Evolutionary conservation across 371 early-diverging fungal species (phyloP).

Genomic region (Actinomortierella wolfii): DNA sequence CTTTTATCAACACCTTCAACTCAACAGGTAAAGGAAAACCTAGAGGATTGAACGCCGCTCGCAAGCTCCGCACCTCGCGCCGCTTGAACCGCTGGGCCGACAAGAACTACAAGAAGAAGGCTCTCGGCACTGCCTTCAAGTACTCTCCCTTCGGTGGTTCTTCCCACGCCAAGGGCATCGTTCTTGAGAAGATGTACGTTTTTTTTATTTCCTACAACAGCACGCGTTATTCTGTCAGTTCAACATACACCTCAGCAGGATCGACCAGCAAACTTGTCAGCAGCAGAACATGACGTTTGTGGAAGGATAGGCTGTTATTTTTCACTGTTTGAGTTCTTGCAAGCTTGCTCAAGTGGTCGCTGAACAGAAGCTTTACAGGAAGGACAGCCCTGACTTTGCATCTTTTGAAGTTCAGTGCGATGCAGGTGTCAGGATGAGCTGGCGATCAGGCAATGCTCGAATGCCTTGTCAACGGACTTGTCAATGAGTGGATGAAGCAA

Average conservation of each 20-base stretch:
- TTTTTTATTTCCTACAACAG: constrained; percentile 56
- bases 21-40: constrained; percentile 88
- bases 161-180: constrained; percentile 99
- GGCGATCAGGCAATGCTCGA: not conserved
- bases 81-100: constrained; percentile 99
- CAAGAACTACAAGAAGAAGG: constrained; percentile 98
- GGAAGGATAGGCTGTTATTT: constrained; percentile 97
- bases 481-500: constrained; percentile 66
- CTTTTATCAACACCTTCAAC: constrained; percentile 9
- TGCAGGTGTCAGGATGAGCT: too few species aligned
- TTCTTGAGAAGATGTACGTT: constrained; percentile 98
- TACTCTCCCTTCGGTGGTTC: constrained; percentile 98
- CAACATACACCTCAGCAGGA: constrained; percentile 87
- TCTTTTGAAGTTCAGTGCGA: not conserved
- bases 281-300: not conserved
- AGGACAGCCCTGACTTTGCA: too few species aligned
- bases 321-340: constrained; percentile 90
- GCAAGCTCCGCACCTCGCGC: constrained; percentile 96
- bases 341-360: too few species aligned
- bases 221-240: too few species aligned
- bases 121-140: constrained; percentile 97
- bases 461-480: constrained; percentile 67
- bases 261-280: constrained; percentile 87
- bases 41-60: constrained; percentile 98
- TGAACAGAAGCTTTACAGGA: too few species aligned